A percentile compares a stretch with the other conserved stretches of the same genome.
These are phyloP conservation scores for Fusarium coicis DNA, from an alignment of 2,329 filamentous ascomycete genomes.

Conservation along the genomic window DNA sequence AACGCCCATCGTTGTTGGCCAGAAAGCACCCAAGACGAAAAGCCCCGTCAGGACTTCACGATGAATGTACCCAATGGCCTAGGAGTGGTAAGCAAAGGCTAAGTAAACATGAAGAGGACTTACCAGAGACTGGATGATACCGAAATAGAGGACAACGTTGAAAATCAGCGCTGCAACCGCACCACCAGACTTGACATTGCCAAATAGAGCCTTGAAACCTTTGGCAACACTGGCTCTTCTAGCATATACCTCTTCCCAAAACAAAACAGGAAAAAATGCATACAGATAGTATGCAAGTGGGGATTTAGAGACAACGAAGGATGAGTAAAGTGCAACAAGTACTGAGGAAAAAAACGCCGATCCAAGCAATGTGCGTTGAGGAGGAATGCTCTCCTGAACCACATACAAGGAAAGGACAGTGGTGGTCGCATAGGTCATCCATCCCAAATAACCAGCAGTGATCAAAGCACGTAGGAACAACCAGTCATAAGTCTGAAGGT, in stretches of 20 bases:
- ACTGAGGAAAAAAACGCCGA: constrained; percentile 78
- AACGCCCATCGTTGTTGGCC: constrained; percentile 80
- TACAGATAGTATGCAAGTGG: constrained; percentile 90
- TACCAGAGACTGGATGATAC: constrained; percentile 81
- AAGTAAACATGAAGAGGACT: constrained; percentile 43
- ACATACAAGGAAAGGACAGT: constrained; percentile 91
- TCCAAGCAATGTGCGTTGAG: constrained; percentile 69
- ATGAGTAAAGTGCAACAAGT: constrained; percentile 79
- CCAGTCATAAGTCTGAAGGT: constrained; percentile 99
- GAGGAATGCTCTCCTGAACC: constrained; percentile 73
- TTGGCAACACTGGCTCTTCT: constrained; percentile 74
- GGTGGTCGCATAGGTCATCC: constrained; percentile 92
- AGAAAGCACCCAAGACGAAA: constrained; percentile 80
- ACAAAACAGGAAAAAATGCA: constrained; percentile 89
- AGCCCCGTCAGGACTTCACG: constrained; percentile 86
- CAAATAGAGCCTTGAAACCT: constrained; percentile 75
- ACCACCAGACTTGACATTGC: constrained; percentile 70
- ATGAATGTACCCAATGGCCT: constrained; percentile 93
- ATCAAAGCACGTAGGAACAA: constrained; percentile 90
- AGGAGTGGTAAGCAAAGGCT: constrained; percentile 8
- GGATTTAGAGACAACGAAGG: constrained; percentile 82
- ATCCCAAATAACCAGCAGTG: constrained; percentile 90
- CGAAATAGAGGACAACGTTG: constrained; percentile 75
- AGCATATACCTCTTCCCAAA: constrained; percentile 96
- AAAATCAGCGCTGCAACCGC: constrained; percentile 69